Base-by-base conservation (phyloP, 1,139 yeast genomes). In the Candida neerlandica region DNA sequence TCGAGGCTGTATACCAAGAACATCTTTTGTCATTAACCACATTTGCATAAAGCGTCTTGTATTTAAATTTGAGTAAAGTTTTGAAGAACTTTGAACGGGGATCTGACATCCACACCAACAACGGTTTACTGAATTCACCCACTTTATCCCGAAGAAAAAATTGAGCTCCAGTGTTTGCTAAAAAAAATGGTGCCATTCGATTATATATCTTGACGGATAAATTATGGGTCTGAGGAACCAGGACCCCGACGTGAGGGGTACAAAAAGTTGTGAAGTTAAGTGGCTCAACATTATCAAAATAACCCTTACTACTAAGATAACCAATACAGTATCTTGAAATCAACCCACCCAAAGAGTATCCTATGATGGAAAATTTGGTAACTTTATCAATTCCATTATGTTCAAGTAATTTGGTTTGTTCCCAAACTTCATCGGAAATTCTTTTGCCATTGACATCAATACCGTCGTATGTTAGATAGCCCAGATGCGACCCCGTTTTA, bases 291-390 rank as follows among this genome's bases (percentile, higher is more conserved):
- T 58, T 46, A 5, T 79, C 72, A 60, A 89, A 88, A 52, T 76
- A 73, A 1, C 80, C 80, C 45, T 77, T 76, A 48, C 75, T 73
- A 55, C 80, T 71, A 45, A 90, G 70, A 16, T 87, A 67, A 0
- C 97, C 97, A 43, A 88, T 68, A 5, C 94, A 89, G 63, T 86
- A 89, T 32, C 96, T 71, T 1, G 89, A 75, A 47, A 89, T 84
- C 47, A 90, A 70, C 0, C 96, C 96, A 9, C 96, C 97, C 45
- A 90, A 69, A 0, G 96, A 88, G 64, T 89, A 90, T 1, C 96
- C 96, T 14, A 86, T 75, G 12, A 89, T 71, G 1, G 96, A 86
- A 51, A 89, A 70, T 58, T 82, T 82, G 12, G 73, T 70, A 10
- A 85, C 82, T 14, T 54, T 56, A 30, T 61, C 62, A 14, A 55